Percentiles rank a stretch among this genome's conserved stretches.
phyloP scores from a whole-genome alignment of 257 asterid genomes.

The Nicotiana tabacum region DNA sequence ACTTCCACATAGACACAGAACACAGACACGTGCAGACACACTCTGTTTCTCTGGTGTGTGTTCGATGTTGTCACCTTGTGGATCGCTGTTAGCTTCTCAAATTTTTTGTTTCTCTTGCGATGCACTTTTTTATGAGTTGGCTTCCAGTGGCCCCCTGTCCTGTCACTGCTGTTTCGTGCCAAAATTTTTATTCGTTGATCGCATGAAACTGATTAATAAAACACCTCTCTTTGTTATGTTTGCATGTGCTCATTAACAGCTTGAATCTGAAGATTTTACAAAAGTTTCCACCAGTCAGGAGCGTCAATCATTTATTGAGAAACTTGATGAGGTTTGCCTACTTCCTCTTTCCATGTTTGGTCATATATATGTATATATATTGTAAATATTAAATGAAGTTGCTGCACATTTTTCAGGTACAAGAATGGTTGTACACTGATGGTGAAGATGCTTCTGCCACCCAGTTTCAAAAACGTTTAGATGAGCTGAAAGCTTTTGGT shows the following conservation, averaged over 20 bases:
- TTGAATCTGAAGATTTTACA: constrained; percentile 76
- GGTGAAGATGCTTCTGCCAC: constrained; percentile 98
- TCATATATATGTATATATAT: neutral
- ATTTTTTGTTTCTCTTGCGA: neutral
- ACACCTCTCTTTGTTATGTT: neutral
- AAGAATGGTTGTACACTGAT: constrained; percentile 97
- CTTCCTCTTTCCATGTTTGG: constrained; percentile 17
- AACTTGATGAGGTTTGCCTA: constrained; percentile 79
- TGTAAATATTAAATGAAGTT: neutral
- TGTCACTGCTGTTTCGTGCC: neutral
- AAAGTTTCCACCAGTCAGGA: constrained; percentile 69
- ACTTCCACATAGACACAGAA: neutral
- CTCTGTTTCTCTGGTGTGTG: neutral
- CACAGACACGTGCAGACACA: neutral
- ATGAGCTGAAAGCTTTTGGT: constrained; percentile 76
- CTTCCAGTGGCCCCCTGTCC: neutral
- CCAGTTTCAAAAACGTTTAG: constrained; percentile 75
- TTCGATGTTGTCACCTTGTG: neutral
- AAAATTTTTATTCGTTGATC: neutral
- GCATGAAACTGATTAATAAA: neutral
- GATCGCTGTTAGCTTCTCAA: neutral
- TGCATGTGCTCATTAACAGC: constrained; percentile 31
- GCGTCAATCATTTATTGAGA: constrained; percentile 71
- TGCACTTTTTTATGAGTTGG: neutral
- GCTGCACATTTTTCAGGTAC: constrained; percentile 51